Percentiles rank a stretch among this genome's conserved stretches.
These are phyloP conservation scores for Heterobasidion annosum DNA, from an alignment of 1,284 basidiomycete species.

Conservation along the genomic window DNA sequence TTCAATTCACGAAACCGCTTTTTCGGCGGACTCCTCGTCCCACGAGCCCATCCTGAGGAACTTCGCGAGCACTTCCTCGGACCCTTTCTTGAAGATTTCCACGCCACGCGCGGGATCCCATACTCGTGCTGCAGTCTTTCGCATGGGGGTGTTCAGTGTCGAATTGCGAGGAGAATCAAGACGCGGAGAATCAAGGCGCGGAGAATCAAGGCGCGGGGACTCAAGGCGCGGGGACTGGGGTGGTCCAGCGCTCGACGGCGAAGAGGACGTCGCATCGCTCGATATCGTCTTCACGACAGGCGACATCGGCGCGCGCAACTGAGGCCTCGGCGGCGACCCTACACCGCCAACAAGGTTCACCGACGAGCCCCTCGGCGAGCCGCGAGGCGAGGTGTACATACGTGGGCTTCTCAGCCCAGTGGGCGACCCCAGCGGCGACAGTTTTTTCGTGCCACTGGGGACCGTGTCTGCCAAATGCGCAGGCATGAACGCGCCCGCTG, in stretches of 20 bases:
- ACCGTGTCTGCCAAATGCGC: neutral
- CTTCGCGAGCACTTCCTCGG: constrained; percentile 72
- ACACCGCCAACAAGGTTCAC: constrained; percentile 12
- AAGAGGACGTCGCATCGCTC: constrained; percentile 28
- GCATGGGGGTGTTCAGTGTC: constrained; percentile 16
- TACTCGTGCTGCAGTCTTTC: constrained; percentile 37
- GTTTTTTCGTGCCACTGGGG: constrained; percentile 13
- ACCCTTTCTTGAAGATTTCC: constrained; percentile 73
- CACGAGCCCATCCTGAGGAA: constrained; percentile 66
- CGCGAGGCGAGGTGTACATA: constrained; percentile 13
- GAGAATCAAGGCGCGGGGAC: no score
- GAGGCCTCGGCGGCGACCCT: constrained; percentile 10
- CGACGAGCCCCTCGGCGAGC: constrained; percentile 23
- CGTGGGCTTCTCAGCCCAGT: constrained; percentile 23
- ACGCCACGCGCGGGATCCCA: constrained; percentile 77
- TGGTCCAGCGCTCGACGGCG: constrained; percentile 42
- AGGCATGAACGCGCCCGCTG: neutral
- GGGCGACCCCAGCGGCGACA: constrained; percentile 20
- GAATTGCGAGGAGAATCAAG: constrained; percentile 16
- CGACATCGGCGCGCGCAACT: constrained; percentile 16
- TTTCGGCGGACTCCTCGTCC: constrained; percentile 37
- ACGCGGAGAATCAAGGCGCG: constrained; percentile 1
- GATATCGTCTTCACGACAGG: constrained; percentile 21
- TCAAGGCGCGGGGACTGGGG: constrained; percentile 24
- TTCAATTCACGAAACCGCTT: constrained; percentile 4